Evolutionary conservation across 805 yeast species (phyloP).

Genomic region (Spathaspora boniae): DNA sequence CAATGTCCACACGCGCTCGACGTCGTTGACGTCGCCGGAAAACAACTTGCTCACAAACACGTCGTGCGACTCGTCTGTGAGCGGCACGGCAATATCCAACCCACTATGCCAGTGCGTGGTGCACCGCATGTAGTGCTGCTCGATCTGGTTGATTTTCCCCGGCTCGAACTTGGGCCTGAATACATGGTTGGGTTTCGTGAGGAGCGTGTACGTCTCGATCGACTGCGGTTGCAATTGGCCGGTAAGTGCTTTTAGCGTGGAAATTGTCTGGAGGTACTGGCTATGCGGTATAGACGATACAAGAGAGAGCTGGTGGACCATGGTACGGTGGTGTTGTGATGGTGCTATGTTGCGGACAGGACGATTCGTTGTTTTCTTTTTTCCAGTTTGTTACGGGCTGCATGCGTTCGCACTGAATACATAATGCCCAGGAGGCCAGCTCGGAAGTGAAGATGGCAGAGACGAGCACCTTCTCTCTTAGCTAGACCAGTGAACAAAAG

Average conservation of each 20-base stretch:
- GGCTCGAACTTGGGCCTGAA: constrained; percentile 53
- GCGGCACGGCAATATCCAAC: constrained; percentile 25
- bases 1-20: constrained; percentile 51
- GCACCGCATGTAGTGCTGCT: constrained; percentile 51
- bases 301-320: constrained; percentile 56
- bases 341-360: too few relatives aligned
- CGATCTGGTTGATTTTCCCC: constrained; percentile 56
- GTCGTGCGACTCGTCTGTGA: constrained; percentile 16
- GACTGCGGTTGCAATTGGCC: constrained; percentile 44
- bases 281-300: constrained; percentile 42
- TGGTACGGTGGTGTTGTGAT: constrained; percentile 12
- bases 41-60: constrained; percentile 25
- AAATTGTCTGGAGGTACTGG: constrained; percentile 39
- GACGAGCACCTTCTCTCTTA: too few relatives aligned
- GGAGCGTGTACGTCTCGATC: constrained; percentile 46
- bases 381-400: too few relatives aligned
- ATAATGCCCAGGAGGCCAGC: too few relatives aligned
- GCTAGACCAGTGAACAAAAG: too few relatives aligned
- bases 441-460: too few relatives aligned
- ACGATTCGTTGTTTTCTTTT: background rate
- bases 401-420: too few relatives aligned
- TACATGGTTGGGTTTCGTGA: constrained; percentile 47
- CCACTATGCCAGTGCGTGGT: constrained; percentile 40
- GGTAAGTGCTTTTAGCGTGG: constrained; percentile 51
- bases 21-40: constrained; percentile 9